Base-by-base conservation (phyloP, 129 eudicot species). In the Arctium minus region DNA sequence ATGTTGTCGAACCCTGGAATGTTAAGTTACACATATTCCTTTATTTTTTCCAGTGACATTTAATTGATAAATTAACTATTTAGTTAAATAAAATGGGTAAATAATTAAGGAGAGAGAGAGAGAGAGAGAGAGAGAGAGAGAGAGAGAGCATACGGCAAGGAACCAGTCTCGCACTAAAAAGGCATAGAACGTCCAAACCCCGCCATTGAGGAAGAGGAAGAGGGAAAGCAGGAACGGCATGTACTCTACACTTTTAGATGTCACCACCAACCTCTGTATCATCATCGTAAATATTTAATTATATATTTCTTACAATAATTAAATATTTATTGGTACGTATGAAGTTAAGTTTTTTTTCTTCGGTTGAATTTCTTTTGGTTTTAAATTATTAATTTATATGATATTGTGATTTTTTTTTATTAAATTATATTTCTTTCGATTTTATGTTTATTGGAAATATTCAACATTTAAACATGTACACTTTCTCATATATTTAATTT, bases 161-260 rank as follows among this genome's bases (percentile, higher is more conserved):
- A 84, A 93, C 87, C 89, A 85, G 22, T 93, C 97, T 2, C 68
- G 35, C 31, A 72, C 89, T 32, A 93, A 91, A 18, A 91, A 37
- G 0, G 97, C 96, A 15, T 93, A 93, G 36, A 91, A 79, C 70
- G 91, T 91, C 97, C 97, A 93, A 77, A 93, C 83, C 6, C 89
- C 96, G 8, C 96, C 94, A 38, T 93, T 93, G 5, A 93, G 76
- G 87, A 86, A 91, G 1, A 89, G 27, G 79, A 88, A 91, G 8
- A 91, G 85, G 1, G 94, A 89, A 37, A 93, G 91, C 0, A 91
- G 79, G 74, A 93, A 89, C 7, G 96, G 96, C 97, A 93, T 93
- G 75, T 89, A 93, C 85, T 93, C 94, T 31, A 91, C 96, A 35
- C 96, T 93, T 76, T 79, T 86, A 9, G 91, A 89, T 11, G 87